Evolutionary conservation across 345 rosid genomes (phyloP).

Genomic region (Acer campestre): DNA sequence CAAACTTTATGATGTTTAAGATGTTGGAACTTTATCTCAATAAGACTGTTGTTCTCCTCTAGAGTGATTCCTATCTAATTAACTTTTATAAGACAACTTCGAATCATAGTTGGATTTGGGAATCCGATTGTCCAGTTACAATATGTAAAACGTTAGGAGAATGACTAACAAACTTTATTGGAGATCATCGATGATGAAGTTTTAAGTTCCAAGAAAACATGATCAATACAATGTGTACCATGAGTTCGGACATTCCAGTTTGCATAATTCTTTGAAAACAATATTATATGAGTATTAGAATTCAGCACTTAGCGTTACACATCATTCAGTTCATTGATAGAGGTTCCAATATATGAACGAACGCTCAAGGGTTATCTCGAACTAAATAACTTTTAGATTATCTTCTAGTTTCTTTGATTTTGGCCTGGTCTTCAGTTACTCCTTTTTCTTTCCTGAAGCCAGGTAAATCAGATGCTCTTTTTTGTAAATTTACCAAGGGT

Average conservation of each 20-base stretch:
- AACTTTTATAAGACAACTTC: constrained; percentile 12
- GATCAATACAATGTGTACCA: neutral
- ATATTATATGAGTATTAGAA: neutral
- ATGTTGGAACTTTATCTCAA: constrained; percentile 5
- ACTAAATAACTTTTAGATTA: constrained; percentile 17
- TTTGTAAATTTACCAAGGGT: constrained; percentile 65
- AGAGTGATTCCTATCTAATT: constrained; percentile 2
- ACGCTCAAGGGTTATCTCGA: constrained; percentile 9
- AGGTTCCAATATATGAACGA: constrained; percentile 6
- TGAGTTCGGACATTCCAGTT: constrained; percentile 7
- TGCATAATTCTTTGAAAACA: neutral
- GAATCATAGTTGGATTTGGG: neutral
- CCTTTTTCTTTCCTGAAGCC: constrained; percentile 68
- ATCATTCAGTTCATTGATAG: constrained; percentile 9
- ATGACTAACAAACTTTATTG: neutral
- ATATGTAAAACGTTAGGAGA: neutral
- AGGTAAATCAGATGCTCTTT: constrained; percentile 72
- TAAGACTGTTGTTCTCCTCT: neutral
- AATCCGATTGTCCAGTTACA: neutral
- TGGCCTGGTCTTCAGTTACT: constrained; percentile 63
- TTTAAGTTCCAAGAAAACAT: neutral
- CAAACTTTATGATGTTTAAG: neutral
- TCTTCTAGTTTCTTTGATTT: constrained; percentile 25
- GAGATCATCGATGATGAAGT: neutral
- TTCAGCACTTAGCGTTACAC: constrained; percentile 3